Conservation (phyloP, 371 early-diverging fungal genomes). For the Quaeritorhiza haematococci region DNA sequence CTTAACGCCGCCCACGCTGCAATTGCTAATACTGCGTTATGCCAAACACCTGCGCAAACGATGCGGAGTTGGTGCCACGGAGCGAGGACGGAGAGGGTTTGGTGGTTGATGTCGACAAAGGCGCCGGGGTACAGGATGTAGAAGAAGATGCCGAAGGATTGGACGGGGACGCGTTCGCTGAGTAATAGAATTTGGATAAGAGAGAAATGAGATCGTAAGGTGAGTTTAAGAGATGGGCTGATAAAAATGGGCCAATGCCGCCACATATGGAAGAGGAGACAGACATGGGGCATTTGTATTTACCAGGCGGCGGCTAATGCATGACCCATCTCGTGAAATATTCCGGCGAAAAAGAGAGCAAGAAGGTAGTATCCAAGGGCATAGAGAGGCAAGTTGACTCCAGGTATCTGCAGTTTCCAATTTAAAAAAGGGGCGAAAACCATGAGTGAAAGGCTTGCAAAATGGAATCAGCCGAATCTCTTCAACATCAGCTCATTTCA, state of each 20-base stretch:
- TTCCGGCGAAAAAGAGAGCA: conserved; percentile 60
- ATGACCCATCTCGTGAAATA: conserved; percentile 78
- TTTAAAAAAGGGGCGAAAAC: not conserved
- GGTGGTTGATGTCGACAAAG: conserved; percentile 70
- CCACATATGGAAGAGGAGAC: not conserved
- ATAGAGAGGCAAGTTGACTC: conserved; percentile 71
- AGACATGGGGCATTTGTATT: no score
- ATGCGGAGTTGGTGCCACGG: conserved; percentile 58
- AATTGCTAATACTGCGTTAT: conserved; percentile 60
- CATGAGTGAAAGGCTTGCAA: not conserved
- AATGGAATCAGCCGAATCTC: not conserved
- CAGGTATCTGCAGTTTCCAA: conserved; percentile 56
- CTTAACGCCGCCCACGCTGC: conserved; percentile 43
- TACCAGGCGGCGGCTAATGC: conserved; percentile 68
- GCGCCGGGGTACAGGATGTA: conserved; percentile 77
- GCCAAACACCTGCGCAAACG: conserved; percentile 82
- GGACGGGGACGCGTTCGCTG: conserved; percentile 60
- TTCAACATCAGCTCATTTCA: not conserved
- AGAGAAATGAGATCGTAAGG: not conserved
- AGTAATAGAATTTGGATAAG: not conserved
- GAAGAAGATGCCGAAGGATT: conserved; percentile 66
- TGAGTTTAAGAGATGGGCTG: not conserved
- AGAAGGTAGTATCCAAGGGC: conserved; percentile 66
- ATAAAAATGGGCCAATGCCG: not conserved
- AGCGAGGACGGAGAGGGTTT: conserved; percentile 39